Percentiles rank a stretch among this genome's conserved stretches.
phyloP scores from a whole-genome alignment of 164 flowering plant genomes.

The Vitis riparia region DNA sequence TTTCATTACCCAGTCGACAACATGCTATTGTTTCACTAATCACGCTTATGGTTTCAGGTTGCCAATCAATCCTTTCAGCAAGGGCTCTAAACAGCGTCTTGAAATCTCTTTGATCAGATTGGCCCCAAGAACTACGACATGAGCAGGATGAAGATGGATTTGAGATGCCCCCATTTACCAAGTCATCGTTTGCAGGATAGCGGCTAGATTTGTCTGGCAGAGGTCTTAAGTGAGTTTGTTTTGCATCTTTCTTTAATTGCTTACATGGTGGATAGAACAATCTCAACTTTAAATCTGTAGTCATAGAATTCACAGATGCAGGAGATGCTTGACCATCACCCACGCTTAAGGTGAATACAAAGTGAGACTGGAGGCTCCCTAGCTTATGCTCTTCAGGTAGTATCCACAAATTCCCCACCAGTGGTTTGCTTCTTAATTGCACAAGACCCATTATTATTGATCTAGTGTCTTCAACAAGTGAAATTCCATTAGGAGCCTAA shows the following conservation, averaged over 20 bases:
- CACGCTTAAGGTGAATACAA: conserved; percentile 22
- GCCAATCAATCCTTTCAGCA: conserved; percentile 53
- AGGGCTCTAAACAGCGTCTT: conserved; percentile 55
- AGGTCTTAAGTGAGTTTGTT: conserved; percentile 16
- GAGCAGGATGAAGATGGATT: conserved; percentile 32
- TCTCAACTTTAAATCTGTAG: conserved; percentile 69
- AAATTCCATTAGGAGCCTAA: no score
- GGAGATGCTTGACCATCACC: conserved; percentile 32
- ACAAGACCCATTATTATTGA: no score
- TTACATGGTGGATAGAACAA: conserved; percentile 26
- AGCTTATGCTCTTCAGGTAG: conserved; percentile 6
- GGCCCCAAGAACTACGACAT: conserved; percentile 19
- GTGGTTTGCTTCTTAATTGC: no score
- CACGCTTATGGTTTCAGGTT: conserved; percentile 52
- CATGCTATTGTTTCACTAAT: conserved; percentile 48
- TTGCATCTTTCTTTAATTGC: conserved; percentile 14
- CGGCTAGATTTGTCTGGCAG: conserved; percentile 24
- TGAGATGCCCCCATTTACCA: conserved; percentile 14
- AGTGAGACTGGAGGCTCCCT: conserved; percentile 20
- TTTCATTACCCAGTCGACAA: conserved; percentile 37
- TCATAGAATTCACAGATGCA: conserved; percentile 48
- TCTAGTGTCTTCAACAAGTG: no score
- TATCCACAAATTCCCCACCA: no score
- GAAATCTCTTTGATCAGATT: conserved; percentile 40
- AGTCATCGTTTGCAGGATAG: conserved; percentile 22